These are phyloP conservation scores for Wallacemonas sp. DNA, from an alignment of 208 protist species.

Conservation along the genomic window DNA sequence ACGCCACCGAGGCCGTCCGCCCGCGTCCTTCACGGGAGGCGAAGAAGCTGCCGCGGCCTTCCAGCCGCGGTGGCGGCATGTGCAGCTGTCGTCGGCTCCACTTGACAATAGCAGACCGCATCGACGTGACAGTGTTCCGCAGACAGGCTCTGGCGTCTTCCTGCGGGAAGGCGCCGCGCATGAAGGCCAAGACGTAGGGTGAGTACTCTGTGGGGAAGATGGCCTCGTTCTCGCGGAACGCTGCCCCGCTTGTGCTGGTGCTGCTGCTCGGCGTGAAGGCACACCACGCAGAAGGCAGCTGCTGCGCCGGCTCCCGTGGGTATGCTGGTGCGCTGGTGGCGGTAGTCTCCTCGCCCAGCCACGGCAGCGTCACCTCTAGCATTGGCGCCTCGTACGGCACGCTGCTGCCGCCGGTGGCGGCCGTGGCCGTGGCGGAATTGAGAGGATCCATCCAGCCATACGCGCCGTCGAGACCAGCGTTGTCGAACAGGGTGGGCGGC, in stretches of 20 bases:
- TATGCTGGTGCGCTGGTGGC: no score
- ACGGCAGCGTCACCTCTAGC: neutral
- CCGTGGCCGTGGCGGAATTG: no score
- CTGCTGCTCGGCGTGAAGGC: neutral
- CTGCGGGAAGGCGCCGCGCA: slow-evolving; percentile 39
- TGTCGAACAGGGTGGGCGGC: slow-evolving; percentile 2
- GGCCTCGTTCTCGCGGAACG: neutral
- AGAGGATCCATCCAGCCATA: neutral
- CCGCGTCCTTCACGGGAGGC: neutral
- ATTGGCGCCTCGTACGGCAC: neutral
- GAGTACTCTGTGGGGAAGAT: neutral
- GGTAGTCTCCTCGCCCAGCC: no score
- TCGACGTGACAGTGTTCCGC: slow-evolving; percentile 22
- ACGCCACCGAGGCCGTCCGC: neutral
- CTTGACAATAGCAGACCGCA: slow-evolving; percentile 21
- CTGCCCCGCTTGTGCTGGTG: no score
- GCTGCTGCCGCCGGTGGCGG: neutral
- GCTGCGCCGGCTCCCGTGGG: no score
- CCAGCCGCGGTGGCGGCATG: neutral
- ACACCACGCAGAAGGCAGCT: neutral
- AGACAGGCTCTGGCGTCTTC: slow-evolving; percentile 33
- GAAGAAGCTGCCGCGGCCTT: neutral
- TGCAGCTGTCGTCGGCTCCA: slow-evolving; percentile 1
- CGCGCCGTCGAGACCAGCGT: slow-evolving; percentile 6
- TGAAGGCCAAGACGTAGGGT: slow-evolving; percentile 50